Base-by-base conservation (phyloP, 129 eudicot genomes). In the Saussurea involucrata region DNA sequence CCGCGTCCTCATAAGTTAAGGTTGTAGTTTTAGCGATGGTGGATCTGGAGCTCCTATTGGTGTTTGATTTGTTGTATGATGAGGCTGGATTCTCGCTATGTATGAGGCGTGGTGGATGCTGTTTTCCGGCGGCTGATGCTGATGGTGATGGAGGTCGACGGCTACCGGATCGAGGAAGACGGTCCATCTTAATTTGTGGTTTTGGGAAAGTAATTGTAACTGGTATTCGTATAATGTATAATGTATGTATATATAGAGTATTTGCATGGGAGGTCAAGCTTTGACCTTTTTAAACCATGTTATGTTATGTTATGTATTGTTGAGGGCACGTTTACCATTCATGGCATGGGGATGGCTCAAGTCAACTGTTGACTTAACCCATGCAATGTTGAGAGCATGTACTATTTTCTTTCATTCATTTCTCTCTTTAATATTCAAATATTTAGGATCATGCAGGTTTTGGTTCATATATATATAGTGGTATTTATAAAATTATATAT, bases 351-450 rank as follows among this genome's bases (percentile, higher is more conserved):
- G n/a, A n/a, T n/a, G 42, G 9, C 8, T 37, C 63, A 73, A 67
- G 74, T 66, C 79, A 49, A 80, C 46, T 0, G 57, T 73, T 73
- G 79, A 31, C 5, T 31, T 31, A 4, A 3, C 2, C 40, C 78
- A 80, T 58, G 65, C 46, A 78, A 36, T 58, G 68, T 72, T 72
- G 78, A 65, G 84, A 33, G 53, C 84, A 80, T 80, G 84, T 80
- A 73, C 53, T 58, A 9, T 55, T 71, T 69, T 10, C 12, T 57
- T 75, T 40, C n/a, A n/a, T 15, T 44, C 4, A 12, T 44, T 12
- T 44, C 17, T 15, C 18, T 46, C 58, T 46, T 49, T 49, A 49
- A 49, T 15, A 44, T 44, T 27, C 3, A 27, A 27, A n/a, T n/a
- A n/a, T n/a, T 44, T 44, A 13, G 13, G 10, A 36, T 8, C 12